Base-by-base conservation (phyloP, 352 stramenopile genomes). In the Pythium volutum region DNA sequence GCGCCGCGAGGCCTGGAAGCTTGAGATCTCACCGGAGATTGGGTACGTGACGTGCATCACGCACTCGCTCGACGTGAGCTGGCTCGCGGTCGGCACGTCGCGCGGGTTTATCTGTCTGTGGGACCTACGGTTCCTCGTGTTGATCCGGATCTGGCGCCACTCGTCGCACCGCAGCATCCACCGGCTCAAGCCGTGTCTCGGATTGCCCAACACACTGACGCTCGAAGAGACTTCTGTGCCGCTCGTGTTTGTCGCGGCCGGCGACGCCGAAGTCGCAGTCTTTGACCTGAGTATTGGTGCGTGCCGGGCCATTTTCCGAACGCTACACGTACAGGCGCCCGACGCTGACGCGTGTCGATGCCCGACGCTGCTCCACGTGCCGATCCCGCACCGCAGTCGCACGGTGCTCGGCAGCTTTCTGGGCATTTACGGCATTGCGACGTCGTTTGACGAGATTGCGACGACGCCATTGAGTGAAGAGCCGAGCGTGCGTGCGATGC, bases 101-200 rank as follows among this genome's bases (percentile, higher is more conserved):
- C 80, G 87, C 64, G 97, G 97, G 5, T 98, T 97, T 69, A 81
- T 99, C 56, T 94, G 88, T 57, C 66, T 99, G 26, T 99, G 94
- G 91, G 97, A 99, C 69, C 68, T 99, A 48, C 88, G 97, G 18
- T 99, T 98, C 77, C 82, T 98, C 39, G 73, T 97, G 54, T 79
- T 98, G 29, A 93, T 98, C 50, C 96, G 97, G 31, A 87, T 98
- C 15, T 99, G 95, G 97, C 79, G 93, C n/a, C 96, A 99, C 74
- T 98, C 90, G 43, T 96, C 89, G 18, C 81, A 93, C 33, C 77
- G 79, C 46, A 75, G 87, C 25, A 97, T 99, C 49, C 92, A 97
- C 58, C 73, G 86, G n/a, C 70, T 97, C 33, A 87, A 94, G 68
- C 84, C 85, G 6, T 96, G 84, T 50, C 67, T 93, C 27, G 81